Conservation (phyloP, 2,329 filamentous ascomycete species). For the Neonectria sp. region DNA sequence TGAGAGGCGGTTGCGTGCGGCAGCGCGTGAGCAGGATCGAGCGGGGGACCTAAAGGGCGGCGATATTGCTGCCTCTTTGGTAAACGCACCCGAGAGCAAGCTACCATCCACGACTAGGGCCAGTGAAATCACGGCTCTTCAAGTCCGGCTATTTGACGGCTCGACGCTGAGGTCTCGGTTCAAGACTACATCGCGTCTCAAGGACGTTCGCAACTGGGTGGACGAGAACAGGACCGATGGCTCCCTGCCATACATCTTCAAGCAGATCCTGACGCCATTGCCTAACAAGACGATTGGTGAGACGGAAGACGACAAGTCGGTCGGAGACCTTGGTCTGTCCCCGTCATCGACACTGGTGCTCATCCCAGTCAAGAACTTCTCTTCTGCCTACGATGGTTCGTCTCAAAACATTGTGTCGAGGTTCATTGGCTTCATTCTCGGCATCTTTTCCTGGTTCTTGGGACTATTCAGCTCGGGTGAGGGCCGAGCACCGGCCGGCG, state of each 20-base stretch:
- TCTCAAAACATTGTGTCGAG: conserved; percentile 49
- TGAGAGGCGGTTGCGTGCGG: conserved; percentile 72
- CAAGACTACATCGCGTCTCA: conserved; percentile 73
- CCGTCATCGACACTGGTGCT: conserved; percentile 89
- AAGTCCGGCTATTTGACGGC: conserved; percentile 88
- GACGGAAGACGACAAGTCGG: conserved; percentile 78
- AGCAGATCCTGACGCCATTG: conserved; percentile 83
- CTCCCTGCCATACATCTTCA: conserved; percentile 82
- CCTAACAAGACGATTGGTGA: conserved; percentile 83
- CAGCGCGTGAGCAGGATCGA: conserved; percentile 62
- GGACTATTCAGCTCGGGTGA: conserved; percentile 50
- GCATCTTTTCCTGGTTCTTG: conserved; percentile 56
- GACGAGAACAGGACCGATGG: conserved; percentile 73
- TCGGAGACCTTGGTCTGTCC: conserved; percentile 79
- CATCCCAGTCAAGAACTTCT: conserved; percentile 73
- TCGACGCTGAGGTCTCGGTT: conserved; percentile 83
- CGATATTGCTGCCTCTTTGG: conserved; percentile 49
- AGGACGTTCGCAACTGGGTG: conserved; percentile 83
- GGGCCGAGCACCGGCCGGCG: conserved; percentile 16
- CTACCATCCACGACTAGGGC: conserved; percentile 46
- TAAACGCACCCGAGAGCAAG: conserved; percentile 53
- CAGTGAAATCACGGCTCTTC: conserved; percentile 68
- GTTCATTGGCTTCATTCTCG: conserved; percentile 50
- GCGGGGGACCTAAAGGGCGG: conserved; percentile 47
- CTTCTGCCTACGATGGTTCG: conserved; percentile 57